phyloP scores from a whole-genome alignment of 805 yeast species.

The Clavispora asparagi region DNA sequence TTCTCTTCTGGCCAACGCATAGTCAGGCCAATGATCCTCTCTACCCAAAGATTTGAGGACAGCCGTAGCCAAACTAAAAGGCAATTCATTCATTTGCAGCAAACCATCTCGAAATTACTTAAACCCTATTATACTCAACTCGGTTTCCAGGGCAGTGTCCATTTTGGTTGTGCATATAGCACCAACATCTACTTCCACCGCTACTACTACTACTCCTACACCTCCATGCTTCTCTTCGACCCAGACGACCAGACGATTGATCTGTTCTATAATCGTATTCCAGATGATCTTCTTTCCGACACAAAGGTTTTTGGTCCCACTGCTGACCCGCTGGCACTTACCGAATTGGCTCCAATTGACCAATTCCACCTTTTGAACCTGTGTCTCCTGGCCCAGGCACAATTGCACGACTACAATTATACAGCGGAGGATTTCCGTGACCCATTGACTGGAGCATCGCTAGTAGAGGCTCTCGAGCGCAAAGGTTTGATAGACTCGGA shows the following conservation, averaged over 20 bases:
- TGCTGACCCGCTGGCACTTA: constrained; percentile 16
- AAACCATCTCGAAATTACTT: too few relatives aligned
- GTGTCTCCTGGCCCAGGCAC: constrained; percentile 16
- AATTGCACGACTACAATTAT: constrained; percentile 5
- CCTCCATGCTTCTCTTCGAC: constrained; percentile 26
- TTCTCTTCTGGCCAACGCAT: too few relatives aligned
- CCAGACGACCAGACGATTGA: constrained; percentile 24
- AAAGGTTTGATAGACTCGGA: constrained; percentile 20
- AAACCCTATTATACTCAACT: too few relatives aligned
- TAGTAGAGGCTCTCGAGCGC: constrained; percentile 21
- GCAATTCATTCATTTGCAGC: too few relatives aligned
- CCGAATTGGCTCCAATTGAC: constrained; percentile 20
- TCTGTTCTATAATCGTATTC: constrained; percentile 22
- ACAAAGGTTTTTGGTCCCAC: constrained; percentile 4
- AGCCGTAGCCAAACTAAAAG: too few relatives aligned
- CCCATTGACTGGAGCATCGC: constrained; percentile 28
- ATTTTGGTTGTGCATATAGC: not conserved
- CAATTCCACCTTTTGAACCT: constrained; percentile 27
- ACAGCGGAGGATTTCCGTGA: constrained; percentile 25
- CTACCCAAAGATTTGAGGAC: too few relatives aligned
- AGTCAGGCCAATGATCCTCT: too few relatives aligned
- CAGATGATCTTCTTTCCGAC: constrained; percentile 4
- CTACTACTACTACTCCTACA: not conserved
- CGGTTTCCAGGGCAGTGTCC: too few relatives aligned
- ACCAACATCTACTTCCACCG: not conserved